These are phyloP conservation scores for Verticillium tricorpus DNA, from an alignment of 2,329 filamentous ascomycete genomes.

Conservation along the genomic window DNA sequence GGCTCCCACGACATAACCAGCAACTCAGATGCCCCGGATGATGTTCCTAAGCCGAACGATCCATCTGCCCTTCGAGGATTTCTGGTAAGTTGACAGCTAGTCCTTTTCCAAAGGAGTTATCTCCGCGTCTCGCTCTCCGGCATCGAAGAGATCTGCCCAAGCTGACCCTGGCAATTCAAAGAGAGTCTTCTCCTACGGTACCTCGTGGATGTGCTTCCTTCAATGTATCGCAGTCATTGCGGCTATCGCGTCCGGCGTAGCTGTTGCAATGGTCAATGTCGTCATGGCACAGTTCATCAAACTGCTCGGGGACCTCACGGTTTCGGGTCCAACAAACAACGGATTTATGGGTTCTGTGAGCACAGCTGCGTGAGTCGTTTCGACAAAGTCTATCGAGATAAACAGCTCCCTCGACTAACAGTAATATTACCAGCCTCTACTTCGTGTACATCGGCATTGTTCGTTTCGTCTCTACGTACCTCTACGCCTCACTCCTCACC, in stretches of 20 bases:
- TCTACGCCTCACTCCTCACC: constrained; percentile 37
- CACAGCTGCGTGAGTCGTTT: background rate
- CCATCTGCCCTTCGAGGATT: background rate
- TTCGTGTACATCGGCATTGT: constrained; percentile 21
- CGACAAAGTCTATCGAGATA: too few species aligned
- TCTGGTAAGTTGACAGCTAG: background rate
- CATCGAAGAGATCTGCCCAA: too few species aligned
- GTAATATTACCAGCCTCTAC: constrained; percentile 13
- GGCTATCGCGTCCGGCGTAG: constrained; percentile 18
- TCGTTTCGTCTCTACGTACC: constrained; percentile 14
- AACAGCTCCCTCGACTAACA: background rate
- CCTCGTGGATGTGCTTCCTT: background rate
- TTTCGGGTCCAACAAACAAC: constrained; percentile 6
- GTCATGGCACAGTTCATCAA: constrained; percentile 21
- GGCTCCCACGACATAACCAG: too few species aligned
- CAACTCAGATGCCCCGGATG: too few species aligned
- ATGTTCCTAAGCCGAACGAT: too few species aligned
- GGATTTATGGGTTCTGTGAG: constrained; percentile 14
- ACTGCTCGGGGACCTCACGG: constrained; percentile 13
- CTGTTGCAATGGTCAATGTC: constrained; percentile 20
- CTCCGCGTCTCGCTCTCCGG: too few species aligned
- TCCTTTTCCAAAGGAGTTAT: too few species aligned
- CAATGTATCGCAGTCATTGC: constrained; percentile 6
- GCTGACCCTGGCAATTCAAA: background rate
- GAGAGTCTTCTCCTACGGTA: background rate